A percentile compares a stretch with the other conserved stretches of the same genome.
Evolutionary conservation across 495 filamentous ascomycete species (phyloP).

Genomic region (Penicillium riverlandense): DNA sequence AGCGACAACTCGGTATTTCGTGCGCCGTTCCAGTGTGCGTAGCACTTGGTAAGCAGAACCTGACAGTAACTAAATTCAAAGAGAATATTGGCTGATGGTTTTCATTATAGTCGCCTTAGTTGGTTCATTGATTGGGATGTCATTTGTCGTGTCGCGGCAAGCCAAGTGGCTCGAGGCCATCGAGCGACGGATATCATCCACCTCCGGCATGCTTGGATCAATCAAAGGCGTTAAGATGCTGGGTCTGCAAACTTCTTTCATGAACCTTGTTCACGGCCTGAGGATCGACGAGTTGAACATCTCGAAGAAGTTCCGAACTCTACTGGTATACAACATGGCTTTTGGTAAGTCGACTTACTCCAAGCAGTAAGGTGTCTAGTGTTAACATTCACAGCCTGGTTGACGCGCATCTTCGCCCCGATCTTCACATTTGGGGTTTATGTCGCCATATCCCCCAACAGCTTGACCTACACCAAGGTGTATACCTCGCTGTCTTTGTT

Average conservation of each 20-base stretch:
- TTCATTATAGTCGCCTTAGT: conserved; percentile 20
- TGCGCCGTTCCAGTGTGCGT: conserved; percentile 47
- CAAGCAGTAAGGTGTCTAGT: neutral
- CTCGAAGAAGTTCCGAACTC: conserved; percentile 46
- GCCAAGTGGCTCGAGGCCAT: conserved; percentile 27
- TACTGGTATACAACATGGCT: conserved; percentile 48
- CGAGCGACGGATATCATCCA: conserved; percentile 48
- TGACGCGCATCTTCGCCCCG: conserved; percentile 44
- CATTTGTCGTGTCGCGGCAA: conserved; percentile 16
- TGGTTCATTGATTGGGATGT: conserved; percentile 30
- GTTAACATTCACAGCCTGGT: conserved; percentile 26
- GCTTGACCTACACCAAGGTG: conserved; percentile 41
- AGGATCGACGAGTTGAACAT: conserved; percentile 51
- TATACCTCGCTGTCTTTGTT: conserved; percentile 59
- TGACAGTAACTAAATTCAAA: conserved; percentile 5
- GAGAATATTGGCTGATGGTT: too few relatives aligned
- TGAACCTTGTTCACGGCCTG: conserved; percentile 39
- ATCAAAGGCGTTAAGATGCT: conserved; percentile 62
- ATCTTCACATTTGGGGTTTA: conserved; percentile 46
- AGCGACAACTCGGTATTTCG: conserved; percentile 47
- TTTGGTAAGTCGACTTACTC: conserved; percentile 24
- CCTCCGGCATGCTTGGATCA: conserved; percentile 43
- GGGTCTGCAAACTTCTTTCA: conserved; percentile 36
- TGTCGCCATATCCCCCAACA: conserved; percentile 41
- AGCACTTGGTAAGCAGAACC: conserved; percentile 30